phyloP scores from a whole-genome alignment of 306 rosid genomes.

The Quercus variabilis region DNA sequence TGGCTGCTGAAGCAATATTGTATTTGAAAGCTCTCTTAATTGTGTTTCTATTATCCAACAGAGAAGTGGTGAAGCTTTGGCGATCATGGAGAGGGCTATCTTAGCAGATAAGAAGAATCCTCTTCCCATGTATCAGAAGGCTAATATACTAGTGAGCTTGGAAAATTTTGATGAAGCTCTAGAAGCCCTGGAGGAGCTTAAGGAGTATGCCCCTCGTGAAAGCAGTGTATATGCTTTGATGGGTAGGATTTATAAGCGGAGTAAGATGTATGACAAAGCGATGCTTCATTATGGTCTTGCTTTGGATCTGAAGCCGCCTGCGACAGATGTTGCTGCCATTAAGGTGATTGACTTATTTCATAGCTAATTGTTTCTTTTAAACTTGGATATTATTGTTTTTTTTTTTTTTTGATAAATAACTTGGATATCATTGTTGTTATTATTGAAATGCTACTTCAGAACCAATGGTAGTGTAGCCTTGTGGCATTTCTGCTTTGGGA shows the following conservation, averaged over 20 bases:
- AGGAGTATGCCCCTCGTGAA: conserved; percentile 88
- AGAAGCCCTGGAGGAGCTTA: conserved; percentile 84
- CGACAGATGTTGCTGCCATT: conserved; percentile 89
- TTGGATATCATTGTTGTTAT: not conserved
- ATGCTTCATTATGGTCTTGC: conserved; percentile 96
- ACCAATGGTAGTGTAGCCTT: not conserved
- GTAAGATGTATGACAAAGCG: conserved; percentile 82
- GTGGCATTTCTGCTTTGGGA: not conserved
- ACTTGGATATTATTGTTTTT: not conserved
- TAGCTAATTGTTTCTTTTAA: not conserved
- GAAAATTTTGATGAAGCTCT: conserved; percentile 80
- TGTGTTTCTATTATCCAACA: conserved; percentile 34
- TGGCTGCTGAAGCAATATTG: conserved; percentile 17
- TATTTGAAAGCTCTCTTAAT: conserved; percentile 17
- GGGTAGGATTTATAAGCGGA: conserved; percentile 87
- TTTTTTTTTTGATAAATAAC: not conserved
- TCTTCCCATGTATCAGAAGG: conserved; percentile 99
- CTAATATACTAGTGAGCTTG: conserved; percentile 74
- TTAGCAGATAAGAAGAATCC: conserved; percentile 93
- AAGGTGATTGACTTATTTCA: conserved; percentile 52
- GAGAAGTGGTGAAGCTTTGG: conserved; percentile 84
- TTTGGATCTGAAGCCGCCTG: conserved; percentile 95
- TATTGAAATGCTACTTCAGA: not conserved
- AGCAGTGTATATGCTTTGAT: conserved; percentile 93
- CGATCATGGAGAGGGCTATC: conserved; percentile 90